Conservation (phyloP, 306 rosid genomes). For the Vicia faba region DNA sequence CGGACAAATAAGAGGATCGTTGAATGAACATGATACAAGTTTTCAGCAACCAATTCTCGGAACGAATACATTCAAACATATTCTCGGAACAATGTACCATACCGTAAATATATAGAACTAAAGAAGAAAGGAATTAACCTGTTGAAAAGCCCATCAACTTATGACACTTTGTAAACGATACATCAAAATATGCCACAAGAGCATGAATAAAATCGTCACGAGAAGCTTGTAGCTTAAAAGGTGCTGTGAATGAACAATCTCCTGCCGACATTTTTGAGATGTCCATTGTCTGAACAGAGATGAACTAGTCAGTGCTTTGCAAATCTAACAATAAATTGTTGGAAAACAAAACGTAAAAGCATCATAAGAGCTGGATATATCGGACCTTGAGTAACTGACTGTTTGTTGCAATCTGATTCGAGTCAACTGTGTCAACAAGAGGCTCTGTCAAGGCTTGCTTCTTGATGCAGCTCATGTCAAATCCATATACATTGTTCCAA, state of each 20-base stretch:
- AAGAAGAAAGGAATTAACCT: conserved; percentile 53
- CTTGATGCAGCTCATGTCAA: conserved; percentile 98
- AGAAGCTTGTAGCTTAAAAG: conserved; percentile 85
- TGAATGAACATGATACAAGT: not conserved
- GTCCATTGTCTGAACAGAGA: conserved; percentile 81
- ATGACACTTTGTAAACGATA: conserved; percentile 87
- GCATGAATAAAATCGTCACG: conserved; percentile 95
- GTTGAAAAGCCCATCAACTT: conserved; percentile 96
- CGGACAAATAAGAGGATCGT: not conserved
- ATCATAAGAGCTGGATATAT: conserved; percentile 14
- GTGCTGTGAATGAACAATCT: conserved; percentile 87
- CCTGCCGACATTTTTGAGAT: conserved; percentile 96
- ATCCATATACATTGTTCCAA: conserved; percentile 95
- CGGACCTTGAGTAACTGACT: conserved; percentile 88
- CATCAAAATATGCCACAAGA: conserved; percentile 95
- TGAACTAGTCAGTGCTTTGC: conserved; percentile 32
- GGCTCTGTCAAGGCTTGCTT: conserved; percentile 97
- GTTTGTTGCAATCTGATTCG: conserved; percentile 89
- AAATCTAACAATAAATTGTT: not conserved
- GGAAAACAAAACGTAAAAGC: not conserved
- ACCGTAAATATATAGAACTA: conserved; percentile 13
- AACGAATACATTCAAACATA: conserved; percentile 3
- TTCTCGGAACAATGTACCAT: not conserved
- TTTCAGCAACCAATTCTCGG: conserved; percentile 3
- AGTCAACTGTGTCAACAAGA: conserved; percentile 94